Conservation (phyloP, 1,284 basidiomycete species). For the Tylopilus orsonianus region DNA sequence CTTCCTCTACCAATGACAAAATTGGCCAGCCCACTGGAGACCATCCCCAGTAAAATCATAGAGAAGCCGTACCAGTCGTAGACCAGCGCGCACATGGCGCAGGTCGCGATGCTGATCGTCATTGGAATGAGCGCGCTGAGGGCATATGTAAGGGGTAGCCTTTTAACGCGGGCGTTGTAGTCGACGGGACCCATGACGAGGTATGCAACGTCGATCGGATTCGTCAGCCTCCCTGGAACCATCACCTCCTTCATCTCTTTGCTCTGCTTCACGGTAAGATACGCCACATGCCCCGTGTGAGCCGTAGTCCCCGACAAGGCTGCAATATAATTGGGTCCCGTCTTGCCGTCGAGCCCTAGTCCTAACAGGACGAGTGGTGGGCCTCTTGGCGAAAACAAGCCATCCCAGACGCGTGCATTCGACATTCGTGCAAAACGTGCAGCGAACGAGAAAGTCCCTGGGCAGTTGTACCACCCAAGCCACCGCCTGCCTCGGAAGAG, state of each 20-base stretch:
- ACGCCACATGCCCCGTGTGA: conserved; percentile 27
- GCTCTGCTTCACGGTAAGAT: conserved; percentile 23
- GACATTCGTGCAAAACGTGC: conserved; percentile 31
- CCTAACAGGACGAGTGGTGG: conserved; percentile 20
- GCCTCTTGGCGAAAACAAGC: conserved; percentile 18
- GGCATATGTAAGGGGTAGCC: conserved; percentile 6
- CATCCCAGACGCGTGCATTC: conserved; percentile 24
- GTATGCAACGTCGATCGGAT: conserved; percentile 22
- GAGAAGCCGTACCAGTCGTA: conserved; percentile 31
- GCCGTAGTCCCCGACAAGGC: conserved; percentile 29
- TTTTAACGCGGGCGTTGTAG: conserved; percentile 16
- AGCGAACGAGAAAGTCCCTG: conserved; percentile 31
- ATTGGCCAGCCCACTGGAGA: conserved; percentile 30
- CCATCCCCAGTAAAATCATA: conserved; percentile 33
- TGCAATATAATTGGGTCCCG: conserved; percentile 28
- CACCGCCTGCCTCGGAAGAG: conserved; percentile 28
- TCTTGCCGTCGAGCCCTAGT: conserved; percentile 26
- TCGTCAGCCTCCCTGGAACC: conserved; percentile 23
- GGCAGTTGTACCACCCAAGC: conserved; percentile 37
- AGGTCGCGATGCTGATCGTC: conserved; percentile 18
- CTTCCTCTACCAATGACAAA: conserved; percentile 24
- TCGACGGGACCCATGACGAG: conserved; percentile 21
- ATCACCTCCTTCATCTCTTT: conserved; percentile 6
- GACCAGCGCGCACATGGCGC: conserved; percentile 22
- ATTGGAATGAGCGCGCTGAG: conserved; percentile 22